Evolutionary conservation across 208 protist genomes (phyloP).

Genomic region (Crithidia expoeki): DNA sequence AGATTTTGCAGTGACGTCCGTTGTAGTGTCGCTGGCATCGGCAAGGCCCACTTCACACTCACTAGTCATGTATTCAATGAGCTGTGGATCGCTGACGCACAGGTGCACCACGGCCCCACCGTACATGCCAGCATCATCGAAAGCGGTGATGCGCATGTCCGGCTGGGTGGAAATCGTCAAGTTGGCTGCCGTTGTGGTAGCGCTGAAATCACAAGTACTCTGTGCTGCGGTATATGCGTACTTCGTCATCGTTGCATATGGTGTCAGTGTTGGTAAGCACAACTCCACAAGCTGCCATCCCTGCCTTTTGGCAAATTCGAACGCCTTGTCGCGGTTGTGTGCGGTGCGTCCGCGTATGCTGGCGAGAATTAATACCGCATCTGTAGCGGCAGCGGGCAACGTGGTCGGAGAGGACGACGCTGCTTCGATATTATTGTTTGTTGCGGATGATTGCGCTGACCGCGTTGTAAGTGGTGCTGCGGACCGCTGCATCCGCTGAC

Average conservation of each 20-base stretch:
- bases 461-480: background rate
- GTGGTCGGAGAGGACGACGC: background rate
- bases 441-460: background rate
- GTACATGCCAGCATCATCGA: constrained; percentile 39
- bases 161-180: background rate
- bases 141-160: constrained; percentile 31
- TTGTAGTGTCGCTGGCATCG: background rate
- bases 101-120: constrained; percentile 33
- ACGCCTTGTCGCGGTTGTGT: constrained; percentile 17
- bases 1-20: background rate
- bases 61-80: constrained; percentile 12
- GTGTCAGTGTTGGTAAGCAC: constrained; percentile 29
- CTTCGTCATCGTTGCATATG: background rate
- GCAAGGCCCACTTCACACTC: constrained; percentile 19
- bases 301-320: constrained; percentile 19
- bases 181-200: background rate
- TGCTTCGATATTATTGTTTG: background rate
- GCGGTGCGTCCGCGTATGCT: constrained; percentile 17
- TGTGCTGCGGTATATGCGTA: background rate
- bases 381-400: background rate
- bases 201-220: background rate
- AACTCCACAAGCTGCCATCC: constrained; percentile 35
- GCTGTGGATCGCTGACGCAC: constrained; percentile 12
- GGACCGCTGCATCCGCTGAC: background rate
- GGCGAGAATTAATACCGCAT: constrained; percentile 16